These are phyloP conservation scores for Dryas octopetala DNA, from an alignment of 306 rosid genomes.

Conservation along the genomic window DNA sequence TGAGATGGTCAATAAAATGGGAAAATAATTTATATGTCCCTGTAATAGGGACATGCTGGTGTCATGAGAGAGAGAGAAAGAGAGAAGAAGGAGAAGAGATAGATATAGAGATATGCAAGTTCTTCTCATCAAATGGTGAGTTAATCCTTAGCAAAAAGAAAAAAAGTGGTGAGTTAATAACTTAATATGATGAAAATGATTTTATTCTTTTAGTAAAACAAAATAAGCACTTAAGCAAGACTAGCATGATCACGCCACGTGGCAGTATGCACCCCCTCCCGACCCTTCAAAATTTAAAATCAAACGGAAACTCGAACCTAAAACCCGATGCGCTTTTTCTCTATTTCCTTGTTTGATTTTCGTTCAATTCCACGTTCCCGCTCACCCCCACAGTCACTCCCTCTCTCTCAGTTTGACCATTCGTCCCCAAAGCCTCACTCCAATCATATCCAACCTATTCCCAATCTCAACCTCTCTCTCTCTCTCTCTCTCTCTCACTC, in stretches of 20 bases:
- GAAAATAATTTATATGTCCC: no score
- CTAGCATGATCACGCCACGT: background rate
- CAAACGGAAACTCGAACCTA: background rate
- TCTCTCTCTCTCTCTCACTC: constrained; percentile 1
- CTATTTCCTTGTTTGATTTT: background rate
- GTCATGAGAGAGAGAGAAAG: no score
- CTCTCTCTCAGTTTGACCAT: background rate
- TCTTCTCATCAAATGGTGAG: no score
- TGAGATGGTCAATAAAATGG: no score
- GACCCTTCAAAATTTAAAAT: background rate
- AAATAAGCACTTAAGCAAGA: no score
- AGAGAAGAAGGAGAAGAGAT: no score
- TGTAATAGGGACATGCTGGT: no score
- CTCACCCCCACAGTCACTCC: background rate
- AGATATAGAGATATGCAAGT: no score
- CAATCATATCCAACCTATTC: background rate
- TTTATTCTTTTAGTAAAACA: no score
- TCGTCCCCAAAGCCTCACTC: background rate
- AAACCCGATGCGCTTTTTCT: background rate
- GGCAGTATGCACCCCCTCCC: background rate
- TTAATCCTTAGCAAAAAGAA: no score
- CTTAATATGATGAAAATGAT: no score
- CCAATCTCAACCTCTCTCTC: background rate
- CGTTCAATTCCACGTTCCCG: background rate
- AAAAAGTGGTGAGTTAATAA: no score